A percentile compares a stretch with the other conserved stretches of the same genome.
Evolutionary conservation across 2,329 filamentous ascomycete genomes (phyloP).

Genomic region (Talaromyces rugulosus): DNA sequence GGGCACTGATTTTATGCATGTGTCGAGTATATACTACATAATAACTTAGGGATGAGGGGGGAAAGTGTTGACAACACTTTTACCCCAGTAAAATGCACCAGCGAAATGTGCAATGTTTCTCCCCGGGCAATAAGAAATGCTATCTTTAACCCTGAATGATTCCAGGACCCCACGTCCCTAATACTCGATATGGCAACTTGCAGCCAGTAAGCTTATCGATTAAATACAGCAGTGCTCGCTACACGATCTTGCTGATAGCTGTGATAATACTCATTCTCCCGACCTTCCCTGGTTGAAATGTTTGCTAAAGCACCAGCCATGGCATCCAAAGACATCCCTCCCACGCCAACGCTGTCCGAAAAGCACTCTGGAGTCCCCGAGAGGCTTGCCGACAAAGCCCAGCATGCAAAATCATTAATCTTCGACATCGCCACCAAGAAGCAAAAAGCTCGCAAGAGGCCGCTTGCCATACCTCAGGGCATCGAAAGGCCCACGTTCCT

Average conservation of each 20-base stretch:
- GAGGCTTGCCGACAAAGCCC: slow-evolving; percentile 10
- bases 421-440: slow-evolving; percentile 9
- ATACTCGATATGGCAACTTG: no score
- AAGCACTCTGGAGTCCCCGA: slow-evolving; percentile 11
- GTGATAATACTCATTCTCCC: no score
- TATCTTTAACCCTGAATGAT: no score
- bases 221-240: neutral
- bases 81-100: neutral
- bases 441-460: slow-evolving; percentile 3
- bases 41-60: no score
- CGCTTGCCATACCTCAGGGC: slow-evolving; percentile 32
- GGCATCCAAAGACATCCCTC: neutral
- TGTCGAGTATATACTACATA: no score
- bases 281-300: no score
- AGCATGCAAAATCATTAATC: slow-evolving; percentile 8
- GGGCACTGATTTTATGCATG: neutral
- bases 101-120: neutral
- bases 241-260: no score
- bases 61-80: neutral
- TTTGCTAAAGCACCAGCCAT: neutral
- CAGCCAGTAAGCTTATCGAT: neutral
- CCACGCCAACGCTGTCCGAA: slow-evolving; percentile 8
- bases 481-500: slow-evolving; percentile 33
- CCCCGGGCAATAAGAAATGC: no score
- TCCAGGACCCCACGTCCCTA: no score